phyloP scores from a whole-genome alignment of 78 protist genomes.

The Emiliania huxleyi region DNA sequence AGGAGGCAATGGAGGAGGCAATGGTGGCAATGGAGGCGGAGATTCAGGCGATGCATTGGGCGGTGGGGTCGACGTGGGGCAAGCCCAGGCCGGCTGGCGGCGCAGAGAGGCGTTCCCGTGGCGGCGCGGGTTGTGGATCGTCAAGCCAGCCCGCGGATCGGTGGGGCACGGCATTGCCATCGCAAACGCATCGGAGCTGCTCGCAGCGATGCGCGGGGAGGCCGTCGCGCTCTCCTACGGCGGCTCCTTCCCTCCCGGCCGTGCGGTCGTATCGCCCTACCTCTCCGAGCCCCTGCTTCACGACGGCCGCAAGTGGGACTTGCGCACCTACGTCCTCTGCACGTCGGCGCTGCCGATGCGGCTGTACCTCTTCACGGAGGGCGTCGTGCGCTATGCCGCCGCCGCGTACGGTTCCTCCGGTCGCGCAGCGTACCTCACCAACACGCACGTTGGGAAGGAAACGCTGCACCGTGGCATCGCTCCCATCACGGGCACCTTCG shows the following conservation, averaged over 20 bases:
- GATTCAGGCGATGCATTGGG: too few species aligned
- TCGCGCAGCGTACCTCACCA: not conserved
- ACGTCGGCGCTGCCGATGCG: not conserved
- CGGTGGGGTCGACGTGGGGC: not conserved
- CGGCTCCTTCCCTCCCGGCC: too few species aligned
- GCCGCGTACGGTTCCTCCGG: not conserved
- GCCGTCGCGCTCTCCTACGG: not conserved
- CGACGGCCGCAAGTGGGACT: slow-evolving; percentile 8
- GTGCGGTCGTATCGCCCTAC: not conserved
- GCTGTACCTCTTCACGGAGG: not conserved
- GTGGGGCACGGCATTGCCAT: too few species aligned
- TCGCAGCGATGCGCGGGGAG: not conserved
- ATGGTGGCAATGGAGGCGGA: too few species aligned
- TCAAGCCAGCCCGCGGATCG: too few species aligned
- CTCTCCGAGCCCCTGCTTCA: not conserved
- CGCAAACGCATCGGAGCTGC: not conserved
- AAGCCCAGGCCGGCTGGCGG: not conserved
- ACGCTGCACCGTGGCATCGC: not conserved
- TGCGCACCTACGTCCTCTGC: not conserved
- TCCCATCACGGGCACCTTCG: not conserved
- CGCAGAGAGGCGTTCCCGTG: not conserved
- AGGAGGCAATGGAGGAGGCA: too few species aligned
- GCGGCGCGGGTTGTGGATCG: too few species aligned
- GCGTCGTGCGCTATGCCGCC: not conserved
- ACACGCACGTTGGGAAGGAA: not conserved